These are phyloP conservation scores for Cymodocea nodosa DNA, from an alignment of 116 monocot species.

Conservation along the genomic window DNA sequence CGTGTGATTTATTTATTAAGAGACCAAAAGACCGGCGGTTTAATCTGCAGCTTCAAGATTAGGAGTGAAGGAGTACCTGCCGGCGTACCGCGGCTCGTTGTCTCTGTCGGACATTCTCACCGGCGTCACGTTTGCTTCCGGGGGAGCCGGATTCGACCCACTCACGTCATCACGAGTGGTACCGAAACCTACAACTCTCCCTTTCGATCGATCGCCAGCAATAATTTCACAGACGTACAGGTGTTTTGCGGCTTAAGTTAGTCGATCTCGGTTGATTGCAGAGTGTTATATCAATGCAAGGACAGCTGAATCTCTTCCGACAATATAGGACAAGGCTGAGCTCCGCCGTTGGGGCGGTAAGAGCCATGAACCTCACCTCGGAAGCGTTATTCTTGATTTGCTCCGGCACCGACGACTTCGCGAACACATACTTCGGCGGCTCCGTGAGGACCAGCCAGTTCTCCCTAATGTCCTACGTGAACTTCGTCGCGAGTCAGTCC, in stretches of 20 bases:
- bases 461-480: conserved; percentile 24
- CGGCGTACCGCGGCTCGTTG: conserved; percentile 29
- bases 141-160: conserved; percentile 38
- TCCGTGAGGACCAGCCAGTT: conserved; percentile 18
- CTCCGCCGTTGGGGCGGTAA: conserved; percentile 14
- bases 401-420: conserved; percentile 36
- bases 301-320: conserved; percentile 23
- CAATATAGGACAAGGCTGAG: conserved; percentile 25
- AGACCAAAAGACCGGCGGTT: too few relatives aligned
- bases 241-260: too few relatives aligned
- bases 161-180: conserved; percentile 10
- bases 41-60: conserved; percentile 1
- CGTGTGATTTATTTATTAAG: too few relatives aligned
- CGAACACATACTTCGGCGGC: conserved; percentile 41
- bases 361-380: conserved; percentile 17
- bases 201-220: too few relatives aligned
- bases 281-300: too few relatives aligned
- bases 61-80: conserved; percentile 14
- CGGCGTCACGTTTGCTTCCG: conserved; percentile 52
- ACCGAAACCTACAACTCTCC: not conserved
- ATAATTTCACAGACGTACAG: too few relatives aligned
- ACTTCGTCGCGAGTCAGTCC: conserved; percentile 15
- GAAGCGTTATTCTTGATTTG: conserved; percentile 18
- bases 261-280: too few relatives aligned
- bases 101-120: conserved; percentile 22